Base-by-base conservation (phyloP, 164 flowering plant genomes). In the Cinnamomum micranthum region DNA sequence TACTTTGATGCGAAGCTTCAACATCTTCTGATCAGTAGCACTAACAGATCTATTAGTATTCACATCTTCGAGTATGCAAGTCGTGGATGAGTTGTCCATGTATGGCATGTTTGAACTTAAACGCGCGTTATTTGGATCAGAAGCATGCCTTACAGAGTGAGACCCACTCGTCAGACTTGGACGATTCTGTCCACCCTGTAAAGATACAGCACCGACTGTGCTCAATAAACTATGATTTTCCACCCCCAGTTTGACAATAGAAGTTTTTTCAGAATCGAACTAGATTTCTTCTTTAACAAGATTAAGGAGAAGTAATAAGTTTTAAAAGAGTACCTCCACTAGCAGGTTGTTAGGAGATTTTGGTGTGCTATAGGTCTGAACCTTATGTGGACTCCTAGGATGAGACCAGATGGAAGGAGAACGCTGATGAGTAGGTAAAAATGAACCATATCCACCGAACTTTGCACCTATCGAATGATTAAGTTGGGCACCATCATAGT, bases 401-500 rank as follows among this genome's bases (percentile, higher is more conserved):
- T 80, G 88, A 69, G 89, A 77, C 77, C 52, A 77, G 77, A 73
- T 68, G 15, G 87, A 65, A 73, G 92, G 87, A 65, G 88, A 87
- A 4, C 90, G 86, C 77, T 86, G 85, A 75, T 87, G 79, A 12
- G 86, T 71, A 22, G 97, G 93, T 76, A 94, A 83, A 82, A 94
- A 94, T 22, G 98, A 86, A 60, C 98, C 98, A 86, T 94, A 91
- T 2, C 85, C 91, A 78, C 95, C 94, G 84, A 70, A 91, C 80
- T 86, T 91, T 81, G 96, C 80, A 73, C 98, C 98, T 94, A 85
- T 9, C 77, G 73, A 73, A 65, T 47, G 67, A 80, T 65, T 55
- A 24, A 35, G 24, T 28, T 59, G 20, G 28, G 68, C 24, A 74
- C 27, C 52, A 78, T 78, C 41, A 80, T 22, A 70, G 62, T 10